These are phyloP conservation scores for Aspergillus hortae DNA, from an alignment of 2,329 filamentous ascomycete genomes.

Conservation along the genomic window DNA sequence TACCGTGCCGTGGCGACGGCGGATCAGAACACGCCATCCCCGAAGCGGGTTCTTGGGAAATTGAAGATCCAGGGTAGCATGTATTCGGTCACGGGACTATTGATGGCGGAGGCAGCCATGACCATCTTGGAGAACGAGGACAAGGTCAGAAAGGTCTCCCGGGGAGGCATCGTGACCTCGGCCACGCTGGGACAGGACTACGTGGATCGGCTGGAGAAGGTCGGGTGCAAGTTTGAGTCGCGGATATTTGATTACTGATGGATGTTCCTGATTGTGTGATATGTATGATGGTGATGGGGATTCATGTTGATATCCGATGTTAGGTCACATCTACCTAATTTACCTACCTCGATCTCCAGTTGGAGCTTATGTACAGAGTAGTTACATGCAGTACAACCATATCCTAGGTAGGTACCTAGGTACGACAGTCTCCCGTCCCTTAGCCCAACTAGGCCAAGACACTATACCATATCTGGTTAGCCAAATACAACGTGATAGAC, in stretches of 20 bases:
- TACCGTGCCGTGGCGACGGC: conserved; percentile 45
- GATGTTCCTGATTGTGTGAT: background rate
- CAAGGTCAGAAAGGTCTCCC: conserved; percentile 37
- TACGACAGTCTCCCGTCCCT: background rate
- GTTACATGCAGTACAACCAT: too few relatives aligned
- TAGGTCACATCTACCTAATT: background rate
- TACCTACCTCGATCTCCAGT: background rate
- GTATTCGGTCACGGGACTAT: conserved; percentile 43
- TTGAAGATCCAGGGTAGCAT: conserved; percentile 40
- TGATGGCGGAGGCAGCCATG: conserved; percentile 45
- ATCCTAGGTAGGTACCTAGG: too few relatives aligned
- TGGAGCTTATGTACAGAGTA: background rate
- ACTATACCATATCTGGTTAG: background rate
- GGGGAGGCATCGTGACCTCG: conserved; percentile 48
- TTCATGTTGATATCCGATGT: background rate
- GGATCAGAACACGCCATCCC: conserved; percentile 31
- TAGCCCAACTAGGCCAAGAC: background rate
- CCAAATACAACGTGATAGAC: background rate
- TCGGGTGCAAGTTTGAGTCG: conserved; percentile 41
- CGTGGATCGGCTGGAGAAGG: conserved; percentile 43
- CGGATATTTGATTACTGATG: conserved; percentile 31
- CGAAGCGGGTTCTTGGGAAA: conserved; percentile 41
- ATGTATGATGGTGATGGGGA: background rate
- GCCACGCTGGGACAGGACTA: conserved; percentile 46
- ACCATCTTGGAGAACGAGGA: conserved; percentile 42